Evolutionary conservation across 352 stramenopile genomes (phyloP), one percentile per base, ranked within the genome.

Genomic region (Phytopythium mirpurense): DNA sequence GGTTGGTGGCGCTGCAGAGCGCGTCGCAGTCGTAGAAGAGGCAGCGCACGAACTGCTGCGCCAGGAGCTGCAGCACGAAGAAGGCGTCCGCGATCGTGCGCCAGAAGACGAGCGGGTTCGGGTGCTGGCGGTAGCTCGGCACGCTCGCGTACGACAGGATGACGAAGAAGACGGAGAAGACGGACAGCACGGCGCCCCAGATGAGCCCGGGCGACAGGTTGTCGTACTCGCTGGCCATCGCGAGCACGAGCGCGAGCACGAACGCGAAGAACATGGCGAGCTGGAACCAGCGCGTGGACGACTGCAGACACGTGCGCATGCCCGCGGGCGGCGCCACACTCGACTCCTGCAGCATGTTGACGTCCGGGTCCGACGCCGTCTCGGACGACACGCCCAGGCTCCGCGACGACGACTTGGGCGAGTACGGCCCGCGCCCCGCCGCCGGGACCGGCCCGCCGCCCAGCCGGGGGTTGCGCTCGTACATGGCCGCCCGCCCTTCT

Each of bases 41-140:
- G 48, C 78, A 90, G 41, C 82, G 77, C 55, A 83, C 67, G 59
- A 93, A 93, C 55, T 92, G 81, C 57, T 93, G 80, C 46, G 78
- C 71, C 50, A 93, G 59, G 2, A 95, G 61, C 59, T 91, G 83
- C 32, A 92, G 59, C 57, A 93, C 83, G 59, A 93, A 93, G 19
- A 92, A 68, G 18, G 76, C 75, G 62, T 95, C 85, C 23, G 80
- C 80, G 57, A 95, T 93, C 16, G 83, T 90, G 45, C 83, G 79
- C 81, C 82, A 95, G 57, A 95, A 95, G 26, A 95, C 82, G 46
- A 95, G 78, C 59, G 85, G 83, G 49, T 95, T 95, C 26, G 85
- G 85, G 53, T 95, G 85, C 56, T 93, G 83, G 0, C 85, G 73
- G 62, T 91, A 92, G 48, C 72, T 77, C 3, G 75, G 78, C 23